Conservation (phyloP, 192 early-diverging fungal genomes). For the Coemansia sp. region DNA sequence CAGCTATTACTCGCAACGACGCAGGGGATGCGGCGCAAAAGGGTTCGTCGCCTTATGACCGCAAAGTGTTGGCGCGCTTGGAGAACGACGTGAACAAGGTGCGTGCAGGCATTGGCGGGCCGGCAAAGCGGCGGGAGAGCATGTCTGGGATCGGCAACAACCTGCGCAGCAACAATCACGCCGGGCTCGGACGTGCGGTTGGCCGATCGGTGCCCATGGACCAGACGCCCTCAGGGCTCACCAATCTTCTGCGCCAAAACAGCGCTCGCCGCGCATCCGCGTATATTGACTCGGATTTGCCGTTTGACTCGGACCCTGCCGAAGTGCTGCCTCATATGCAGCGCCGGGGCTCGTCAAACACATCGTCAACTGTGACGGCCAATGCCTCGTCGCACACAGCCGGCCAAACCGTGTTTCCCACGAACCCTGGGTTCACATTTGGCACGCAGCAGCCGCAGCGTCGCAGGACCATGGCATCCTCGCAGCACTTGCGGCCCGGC, state of each 20-base stretch:
- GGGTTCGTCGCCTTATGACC: constrained; percentile 11
- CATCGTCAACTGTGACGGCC: constrained; percentile 13
- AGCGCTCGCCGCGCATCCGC: constrained; percentile 1
- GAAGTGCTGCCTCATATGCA: background rate
- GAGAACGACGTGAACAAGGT: background rate
- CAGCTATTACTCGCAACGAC: background rate
- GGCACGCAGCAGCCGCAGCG: background rate
- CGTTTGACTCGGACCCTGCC: too few species aligned
- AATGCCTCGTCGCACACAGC: constrained; percentile 11
- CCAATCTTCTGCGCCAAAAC: constrained; percentile 16
- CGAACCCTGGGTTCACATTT: constrained; percentile 13
- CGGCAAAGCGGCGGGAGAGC: constrained; percentile 40
- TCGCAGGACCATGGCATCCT: constrained; percentile 2
- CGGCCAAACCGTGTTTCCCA: constrained; percentile 27
- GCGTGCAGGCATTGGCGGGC: constrained; percentile 34
- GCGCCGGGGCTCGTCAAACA: constrained; percentile 28
- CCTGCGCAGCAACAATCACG: constrained; percentile 36
- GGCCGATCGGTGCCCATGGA: constrained; percentile 9
- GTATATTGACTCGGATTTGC: background rate
- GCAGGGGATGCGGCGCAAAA: too few species aligned
- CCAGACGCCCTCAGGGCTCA: constrained; percentile 13
- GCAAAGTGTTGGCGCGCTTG: background rate
- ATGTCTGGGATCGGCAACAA: constrained; percentile 48
- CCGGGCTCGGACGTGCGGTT: constrained; percentile 32
- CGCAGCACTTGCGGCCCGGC: background rate